Percentiles rank a stretch among this genome's conserved stretches.
phyloP scores from a whole-genome alignment of 1,139 yeast species.

The Zygotorulaspora mrakii region DNA sequence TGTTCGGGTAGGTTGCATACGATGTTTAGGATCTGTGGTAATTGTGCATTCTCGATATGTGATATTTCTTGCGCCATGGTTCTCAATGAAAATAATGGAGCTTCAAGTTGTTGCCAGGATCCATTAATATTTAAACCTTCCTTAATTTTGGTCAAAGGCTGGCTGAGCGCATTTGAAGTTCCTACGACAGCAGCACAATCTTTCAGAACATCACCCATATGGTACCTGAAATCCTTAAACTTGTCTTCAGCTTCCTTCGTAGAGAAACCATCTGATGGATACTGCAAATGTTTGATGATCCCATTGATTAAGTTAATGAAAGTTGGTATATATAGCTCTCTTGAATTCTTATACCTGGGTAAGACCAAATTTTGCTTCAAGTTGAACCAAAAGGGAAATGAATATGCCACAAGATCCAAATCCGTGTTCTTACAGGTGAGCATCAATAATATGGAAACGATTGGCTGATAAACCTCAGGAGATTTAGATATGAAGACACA shows the following conservation, averaged over 20 bases:
- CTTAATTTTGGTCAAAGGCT: slow-evolving; percentile 37
- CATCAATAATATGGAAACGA: slow-evolving; percentile 65
- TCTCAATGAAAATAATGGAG: slow-evolving; percentile 83
- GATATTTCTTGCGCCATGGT: slow-evolving; percentile 94
- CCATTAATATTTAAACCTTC: slow-evolving; percentile 21
- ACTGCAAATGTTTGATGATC: slow-evolving; percentile 68
- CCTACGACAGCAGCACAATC: slow-evolving; percentile 94
- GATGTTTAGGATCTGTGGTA: slow-evolving; percentile 57
- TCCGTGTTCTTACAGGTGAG: slow-evolving; percentile 46
- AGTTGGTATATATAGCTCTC: slow-evolving; percentile 51
- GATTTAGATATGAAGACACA: slow-evolving; percentile 75
- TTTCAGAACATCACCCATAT: slow-evolving; percentile 93
- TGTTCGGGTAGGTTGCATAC: slow-evolving; percentile 79
- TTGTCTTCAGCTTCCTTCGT: slow-evolving; percentile 77
- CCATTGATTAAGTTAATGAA: slow-evolving; percentile 63
- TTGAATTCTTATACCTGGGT: slow-evolving; percentile 61
- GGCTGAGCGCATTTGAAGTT: slow-evolving; percentile 56
- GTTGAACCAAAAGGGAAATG: slow-evolving; percentile 89
- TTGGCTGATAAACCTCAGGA: slow-evolving; percentile 65
- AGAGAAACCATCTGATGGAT: slow-evolving; percentile 53
- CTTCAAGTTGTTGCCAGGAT: slow-evolving; percentile 84
- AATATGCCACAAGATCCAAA: slow-evolving; percentile 82
- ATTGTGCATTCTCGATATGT: slow-evolving; percentile 56
- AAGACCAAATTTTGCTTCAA: slow-evolving; percentile 67
- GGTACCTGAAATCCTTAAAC: slow-evolving; percentile 89